Evolutionary conservation across 2,329 filamentous ascomycete species (phyloP).

Genomic region (Nectriaceae sp.): DNA sequence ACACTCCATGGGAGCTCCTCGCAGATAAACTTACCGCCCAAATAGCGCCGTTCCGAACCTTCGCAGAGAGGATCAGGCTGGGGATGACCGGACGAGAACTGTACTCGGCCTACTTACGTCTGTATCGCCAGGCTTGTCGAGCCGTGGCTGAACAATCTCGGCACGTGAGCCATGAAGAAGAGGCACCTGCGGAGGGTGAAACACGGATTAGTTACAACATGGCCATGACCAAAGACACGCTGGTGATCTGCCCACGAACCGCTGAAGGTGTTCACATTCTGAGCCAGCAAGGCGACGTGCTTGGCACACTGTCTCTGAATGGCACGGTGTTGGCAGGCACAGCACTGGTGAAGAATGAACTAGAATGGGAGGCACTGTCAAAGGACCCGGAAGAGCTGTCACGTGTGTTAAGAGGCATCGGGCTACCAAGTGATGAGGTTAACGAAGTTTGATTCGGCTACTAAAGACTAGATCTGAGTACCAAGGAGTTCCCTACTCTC

Average conservation of each 20-base stretch:
- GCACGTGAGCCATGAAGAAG: slow-evolving; percentile 3
- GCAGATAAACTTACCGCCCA: slow-evolving; percentile 39
- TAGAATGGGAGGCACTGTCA: slow-evolving; percentile 57
- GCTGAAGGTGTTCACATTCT: slow-evolving; percentile 48
- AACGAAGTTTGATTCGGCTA: slow-evolving; percentile 5
- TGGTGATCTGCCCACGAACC: slow-evolving; percentile 57
- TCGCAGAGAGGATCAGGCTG: slow-evolving; percentile 40
- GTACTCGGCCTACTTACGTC: slow-evolving; percentile 44
- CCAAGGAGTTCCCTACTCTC: too few species aligned
- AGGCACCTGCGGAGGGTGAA: slow-evolving; percentile 37
- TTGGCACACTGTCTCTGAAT: slow-evolving; percentile 55
- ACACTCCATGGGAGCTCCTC: slow-evolving; percentile 49
- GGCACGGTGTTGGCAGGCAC: slow-evolving; percentile 66
- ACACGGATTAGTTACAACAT: slow-evolving; percentile 65
- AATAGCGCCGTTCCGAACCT: slow-evolving; percentile 46
- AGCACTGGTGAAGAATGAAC: slow-evolving; percentile 60
- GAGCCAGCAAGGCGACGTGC: slow-evolving; percentile 29
- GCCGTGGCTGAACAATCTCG: slow-evolving; percentile 34
- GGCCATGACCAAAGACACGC: slow-evolving; percentile 54
- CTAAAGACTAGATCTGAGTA: slow-evolving; percentile 1
- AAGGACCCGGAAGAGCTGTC: slow-evolving; percentile 32
- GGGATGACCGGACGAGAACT: slow-evolving; percentile 39
- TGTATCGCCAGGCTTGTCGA: slow-evolving; percentile 48
- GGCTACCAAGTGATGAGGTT: slow-evolving; percentile 24
- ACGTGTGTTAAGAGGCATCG: slow-evolving; percentile 31